These are phyloP conservation scores for Phytophthora syringae DNA, from an alignment of 352 stramenopile genomes.

Conservation along the genomic window DNA sequence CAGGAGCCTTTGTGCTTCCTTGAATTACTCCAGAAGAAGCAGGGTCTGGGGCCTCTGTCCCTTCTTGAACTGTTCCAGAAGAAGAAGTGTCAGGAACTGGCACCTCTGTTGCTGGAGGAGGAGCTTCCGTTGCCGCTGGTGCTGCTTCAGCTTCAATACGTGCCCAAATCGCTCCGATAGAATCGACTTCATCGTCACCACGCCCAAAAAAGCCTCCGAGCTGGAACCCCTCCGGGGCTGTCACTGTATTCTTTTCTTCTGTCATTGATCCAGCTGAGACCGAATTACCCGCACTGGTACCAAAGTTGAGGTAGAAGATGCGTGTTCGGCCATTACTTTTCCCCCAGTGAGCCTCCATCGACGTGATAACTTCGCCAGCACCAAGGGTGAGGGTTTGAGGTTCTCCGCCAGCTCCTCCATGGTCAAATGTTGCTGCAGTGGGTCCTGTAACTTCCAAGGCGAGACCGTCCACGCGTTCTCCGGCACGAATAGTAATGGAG, in stretches of 20 bases:
- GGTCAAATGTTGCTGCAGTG: constrained; percentile 10
- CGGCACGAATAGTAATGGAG: constrained; percentile 2
- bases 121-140: not conserved
- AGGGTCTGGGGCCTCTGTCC: too few species aligned
- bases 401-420: constrained; percentile 12
- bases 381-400: constrained; percentile 8
- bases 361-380: constrained; percentile 10
- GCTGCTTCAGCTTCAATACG: constrained; percentile 2
- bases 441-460: constrained; percentile 13
- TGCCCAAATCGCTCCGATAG: constrained; percentile 8
- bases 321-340: constrained; percentile 8
- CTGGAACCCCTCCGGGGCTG: constrained; percentile 13
- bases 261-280: constrained; percentile 9
- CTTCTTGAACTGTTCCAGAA: too few species aligned
- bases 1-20: too few species aligned
- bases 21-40: too few species aligned
- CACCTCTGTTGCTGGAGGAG: not conserved
- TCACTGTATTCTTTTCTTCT: constrained; percentile 11
- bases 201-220: constrained; percentile 18
- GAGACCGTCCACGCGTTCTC: constrained; percentile 17
- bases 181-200: constrained; percentile 12
- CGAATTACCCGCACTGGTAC: constrained; percentile 10
- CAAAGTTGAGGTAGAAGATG: constrained; percentile 15
- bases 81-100: too few species aligned
- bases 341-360: constrained; percentile 25